phyloP scores from a whole-genome alignment of 2,329 filamentous ascomycete genomes.

The Aspergillus alliaceus region DNA sequence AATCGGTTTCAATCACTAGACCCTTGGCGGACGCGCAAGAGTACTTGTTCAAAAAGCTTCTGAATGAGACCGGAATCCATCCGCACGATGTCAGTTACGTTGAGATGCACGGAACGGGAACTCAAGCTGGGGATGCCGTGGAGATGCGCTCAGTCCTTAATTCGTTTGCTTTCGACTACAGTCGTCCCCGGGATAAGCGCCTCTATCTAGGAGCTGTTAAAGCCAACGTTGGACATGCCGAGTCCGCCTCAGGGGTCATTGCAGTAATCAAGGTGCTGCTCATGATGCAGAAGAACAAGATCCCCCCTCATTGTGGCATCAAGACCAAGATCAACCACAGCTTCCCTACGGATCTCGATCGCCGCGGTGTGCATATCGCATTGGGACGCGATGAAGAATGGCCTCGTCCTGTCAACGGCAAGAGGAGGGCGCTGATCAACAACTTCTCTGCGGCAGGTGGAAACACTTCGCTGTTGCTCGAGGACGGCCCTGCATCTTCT shows the following conservation, averaged over 20 bases:
- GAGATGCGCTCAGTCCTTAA: conserved; percentile 38
- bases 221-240: conserved; percentile 47
- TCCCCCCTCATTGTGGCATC: conserved; percentile 68
- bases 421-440: conserved; percentile 48
- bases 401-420: conserved; percentile 35
- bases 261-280: conserved; percentile 62
- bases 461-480: conserved; percentile 64
- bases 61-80: conserved; percentile 35
- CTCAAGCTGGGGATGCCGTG: conserved; percentile 37
- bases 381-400: conserved; percentile 53
- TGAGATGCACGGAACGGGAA: conserved; percentile 41
- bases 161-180: too few relatives aligned
- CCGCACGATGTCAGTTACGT: conserved; percentile 39
- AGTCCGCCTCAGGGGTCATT: conserved; percentile 34
- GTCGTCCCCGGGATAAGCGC: conserved; percentile 25
- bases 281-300: conserved; percentile 63
- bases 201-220: conserved; percentile 36
- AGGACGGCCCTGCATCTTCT: conserved; percentile 63
- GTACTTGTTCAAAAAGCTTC: too few relatives aligned
- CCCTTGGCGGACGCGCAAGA: conserved; percentile 35
- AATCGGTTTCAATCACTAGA: conserved; percentile 48
- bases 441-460: conserved; percentile 71
- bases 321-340: conserved; percentile 48
- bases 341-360: conserved; percentile 31
- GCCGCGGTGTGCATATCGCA: conserved; percentile 35